Evolutionary conservation across 176 grass and related monocot species (phyloP).

Genomic region (Ensete ventricosum): DNA sequence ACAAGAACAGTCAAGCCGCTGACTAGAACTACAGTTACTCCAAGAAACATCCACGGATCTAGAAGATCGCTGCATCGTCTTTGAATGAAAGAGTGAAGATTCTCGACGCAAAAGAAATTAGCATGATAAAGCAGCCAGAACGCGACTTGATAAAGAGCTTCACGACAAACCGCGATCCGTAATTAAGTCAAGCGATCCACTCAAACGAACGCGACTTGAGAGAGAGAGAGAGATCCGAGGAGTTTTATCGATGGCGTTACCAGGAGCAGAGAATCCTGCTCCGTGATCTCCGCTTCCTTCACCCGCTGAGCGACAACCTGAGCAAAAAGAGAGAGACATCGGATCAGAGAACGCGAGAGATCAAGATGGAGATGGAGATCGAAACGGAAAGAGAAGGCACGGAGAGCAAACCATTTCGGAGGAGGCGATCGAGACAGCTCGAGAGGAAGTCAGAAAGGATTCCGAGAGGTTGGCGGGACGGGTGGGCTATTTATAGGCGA

Average conservation of each 20-base stretch:
- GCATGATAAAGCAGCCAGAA: background rate
- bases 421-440: background rate
- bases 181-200: background rate
- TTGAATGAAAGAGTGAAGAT: background rate
- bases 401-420: background rate
- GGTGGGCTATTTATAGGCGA: background rate
- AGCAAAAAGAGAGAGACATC: background rate
- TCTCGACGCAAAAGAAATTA: background rate
- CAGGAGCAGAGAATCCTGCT: conserved; percentile 92
- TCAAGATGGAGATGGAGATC: no score
- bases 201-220: background rate
- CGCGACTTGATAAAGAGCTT: background rate
- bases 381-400: background rate
- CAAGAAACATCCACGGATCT: background rate
- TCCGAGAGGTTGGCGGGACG: background rate
- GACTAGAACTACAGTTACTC: background rate
- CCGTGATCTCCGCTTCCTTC: conserved; percentile 87
- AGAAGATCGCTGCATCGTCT: background rate
- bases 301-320: conserved; percentile 64
- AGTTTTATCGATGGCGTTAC: conserved; percentile 28
- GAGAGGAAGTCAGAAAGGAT: background rate
- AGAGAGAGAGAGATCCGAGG: background rate
- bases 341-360: background rate
- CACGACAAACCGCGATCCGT: background rate
- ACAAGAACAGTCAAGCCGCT: background rate